Base-by-base conservation (phyloP, 306 rosid genomes). In the Boehmeria nivea region DNA sequence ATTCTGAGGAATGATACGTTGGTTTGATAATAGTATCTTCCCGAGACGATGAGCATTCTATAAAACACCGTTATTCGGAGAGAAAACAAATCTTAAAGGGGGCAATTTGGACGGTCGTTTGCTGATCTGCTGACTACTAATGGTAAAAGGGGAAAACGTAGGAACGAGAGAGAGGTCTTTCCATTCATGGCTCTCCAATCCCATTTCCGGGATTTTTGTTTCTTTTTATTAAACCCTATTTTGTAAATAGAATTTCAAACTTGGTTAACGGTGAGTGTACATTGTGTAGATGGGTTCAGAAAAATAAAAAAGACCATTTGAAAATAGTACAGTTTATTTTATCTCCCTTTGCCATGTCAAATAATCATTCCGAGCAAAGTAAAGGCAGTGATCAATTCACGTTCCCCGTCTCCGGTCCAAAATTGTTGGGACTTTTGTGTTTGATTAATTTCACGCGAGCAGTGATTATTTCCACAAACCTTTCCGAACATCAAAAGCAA, bases 1-100 rank as follows among this genome's bases (percentile, higher is more conserved):
- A 81, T 87, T 59, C 78, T 68, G 33, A 74, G 81, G 60, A 78
- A 69, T 12, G 95, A 87, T 61, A 75, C 94, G 9, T 66, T 87
- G 78, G 95, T 87, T 46, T 87, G 76, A 83, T 6, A 25, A 25
- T 60, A n/a, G 36, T 6, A 31, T 4, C 9, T 31, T 31, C 36
- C 36, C 36, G 36, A 31, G 9, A 31, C 2, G 36, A 19, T 21
- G 37, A 55, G 27, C 60, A 12, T 9, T 11, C 1, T 33, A 14
- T 22, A n/a, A 57, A 17, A 21, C 47, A 19, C 26, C 51, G 20
- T 14, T 69, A 44, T n/a, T 15, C 39, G 24, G 69, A 52, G 59
- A 19, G 3, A 60, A 33, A 52, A 8, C 28, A 15, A 26, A 24
- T 52, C 21, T 8, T 16, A 52, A 28, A 52, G 57, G 28, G 25